Conservation (phyloP, 495 filamentous ascomycete species). For the Bacidia gigantensis region DNA sequence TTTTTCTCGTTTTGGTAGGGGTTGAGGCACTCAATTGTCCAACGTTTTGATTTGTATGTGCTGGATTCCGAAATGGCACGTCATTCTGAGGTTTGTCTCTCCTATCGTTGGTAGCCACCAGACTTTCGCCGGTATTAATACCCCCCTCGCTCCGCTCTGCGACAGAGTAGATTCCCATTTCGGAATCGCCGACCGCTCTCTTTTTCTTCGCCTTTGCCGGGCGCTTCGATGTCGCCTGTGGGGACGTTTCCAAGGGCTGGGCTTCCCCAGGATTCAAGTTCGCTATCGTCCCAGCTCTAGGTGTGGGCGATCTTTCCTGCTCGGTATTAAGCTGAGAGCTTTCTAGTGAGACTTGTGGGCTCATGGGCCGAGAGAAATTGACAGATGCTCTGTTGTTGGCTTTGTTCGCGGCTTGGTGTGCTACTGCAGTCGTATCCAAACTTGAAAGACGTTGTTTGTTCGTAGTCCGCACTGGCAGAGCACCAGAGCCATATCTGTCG, state of each 20-base stretch:
- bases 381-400: slow-evolving; percentile 53
- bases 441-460: not conserved
- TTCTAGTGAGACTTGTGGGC: slow-evolving; percentile 31
- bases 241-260: slow-evolving; percentile 23
- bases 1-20: not conserved
- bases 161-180: slow-evolving; percentile 32
- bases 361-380: slow-evolving; percentile 78
- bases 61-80: too few relatives aligned
- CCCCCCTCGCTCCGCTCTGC: not conserved
- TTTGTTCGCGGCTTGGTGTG: slow-evolving; percentile 20
- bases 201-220: slow-evolving; percentile 43
- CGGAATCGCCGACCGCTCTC: slow-evolving; percentile 22
- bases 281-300: slow-evolving; percentile 11
- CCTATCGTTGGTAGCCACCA: too few relatives aligned
- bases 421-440: not conserved
- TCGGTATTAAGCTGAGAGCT: slow-evolving; percentile 15
- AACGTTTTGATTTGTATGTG: too few relatives aligned
- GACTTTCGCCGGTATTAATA: too few relatives aligned
- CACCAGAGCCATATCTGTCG: not conserved
- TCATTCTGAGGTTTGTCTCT: too few relatives aligned
- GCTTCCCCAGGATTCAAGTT: slow-evolving; percentile 20
- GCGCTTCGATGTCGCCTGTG: slow-evolving; percentile 34
- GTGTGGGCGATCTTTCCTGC: slow-evolving; percentile 28
- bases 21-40: too few relatives aligned
- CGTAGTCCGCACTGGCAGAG: not conserved